Evolutionary conservation across 1,139 yeast species (phyloP).

Genomic region (Diutina sp.): DNA sequence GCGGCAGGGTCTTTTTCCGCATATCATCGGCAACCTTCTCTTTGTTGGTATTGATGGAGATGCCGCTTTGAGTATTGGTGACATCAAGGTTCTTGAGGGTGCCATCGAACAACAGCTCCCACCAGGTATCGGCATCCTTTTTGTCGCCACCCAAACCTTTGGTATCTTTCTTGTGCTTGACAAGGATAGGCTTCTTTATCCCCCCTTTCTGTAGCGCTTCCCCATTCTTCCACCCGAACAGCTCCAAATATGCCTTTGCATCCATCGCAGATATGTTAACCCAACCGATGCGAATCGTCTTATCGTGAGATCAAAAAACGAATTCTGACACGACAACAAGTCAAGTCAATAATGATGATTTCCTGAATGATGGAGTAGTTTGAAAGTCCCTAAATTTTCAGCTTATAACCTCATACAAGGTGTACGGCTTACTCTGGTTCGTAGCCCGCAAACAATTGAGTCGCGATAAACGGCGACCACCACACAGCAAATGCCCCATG

Average conservation of each 20-base stretch:
- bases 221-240: conserved; percentile 89
- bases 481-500: not conserved
- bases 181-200: conserved; percentile 71
- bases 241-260: conserved; percentile 55
- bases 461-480: not conserved
- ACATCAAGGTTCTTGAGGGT: conserved; percentile 75
- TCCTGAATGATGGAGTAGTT: not conserved
- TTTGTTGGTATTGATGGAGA: conserved; percentile 31
- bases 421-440: not conserved
- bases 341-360: not conserved
- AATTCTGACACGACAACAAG: not conserved
- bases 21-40: conserved; percentile 23
- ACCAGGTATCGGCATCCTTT: conserved; percentile 79
- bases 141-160: conserved; percentile 76
- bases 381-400: not conserved
- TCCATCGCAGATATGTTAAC: conserved; percentile 37
- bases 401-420: not conserved
- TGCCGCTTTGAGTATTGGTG: conserved; percentile 12
- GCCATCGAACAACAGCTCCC: conserved; percentile 93
- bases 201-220: conserved; percentile 76
- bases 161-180: conserved; percentile 79
- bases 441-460: not conserved
- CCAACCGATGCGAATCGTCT: not conserved
- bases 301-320: not conserved
- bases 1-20: conserved; percentile 41